These are phyloP conservation scores for Barnettozyma siamensis DNA, from an alignment of 805 yeast species.

Conservation along the genomic window DNA sequence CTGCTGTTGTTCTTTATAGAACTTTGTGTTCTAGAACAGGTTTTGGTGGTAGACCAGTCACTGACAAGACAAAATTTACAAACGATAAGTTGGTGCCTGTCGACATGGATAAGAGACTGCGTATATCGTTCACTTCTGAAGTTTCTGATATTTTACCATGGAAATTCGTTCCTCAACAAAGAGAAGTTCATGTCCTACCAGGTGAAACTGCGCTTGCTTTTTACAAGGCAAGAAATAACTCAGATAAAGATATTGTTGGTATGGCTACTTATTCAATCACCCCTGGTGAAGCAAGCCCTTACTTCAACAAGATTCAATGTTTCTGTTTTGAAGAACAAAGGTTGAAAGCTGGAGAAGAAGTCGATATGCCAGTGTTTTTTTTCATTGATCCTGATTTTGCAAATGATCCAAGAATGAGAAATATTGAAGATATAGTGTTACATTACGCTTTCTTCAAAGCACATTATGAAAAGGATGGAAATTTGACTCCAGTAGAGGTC, in stretches of 20 bases:
- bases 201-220: slow-evolving; percentile 98
- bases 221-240: slow-evolving; percentile 81
- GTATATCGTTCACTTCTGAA: slow-evolving; percentile 86
- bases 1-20: slow-evolving; percentile 89
- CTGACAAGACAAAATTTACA: slow-evolving; percentile 74
- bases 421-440: slow-evolving; percentile 81
- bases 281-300: slow-evolving; percentile 94
- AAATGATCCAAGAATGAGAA: slow-evolving; percentile 86
- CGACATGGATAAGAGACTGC: slow-evolving; percentile 72
- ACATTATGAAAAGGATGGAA: slow-evolving; percentile 37
- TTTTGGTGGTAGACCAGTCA: slow-evolving; percentile 92
- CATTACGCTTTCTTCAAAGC: slow-evolving; percentile 87
- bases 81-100: slow-evolving; percentile 86
- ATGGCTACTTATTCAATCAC: slow-evolving; percentile 98
- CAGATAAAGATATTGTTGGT: slow-evolving; percentile 89
- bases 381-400: slow-evolving; percentile 95
- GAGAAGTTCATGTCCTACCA: slow-evolving; percentile 87
- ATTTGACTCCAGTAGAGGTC: slow-evolving; percentile 27
- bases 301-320: slow-evolving; percentile 95
- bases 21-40: slow-evolving; percentile 93
- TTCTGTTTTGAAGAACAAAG: slow-evolving; percentile 97
- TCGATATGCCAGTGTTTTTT: slow-evolving; percentile 98
- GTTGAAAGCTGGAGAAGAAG: slow-evolving; percentile 91
- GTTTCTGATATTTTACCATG: slow-evolving; percentile 89
- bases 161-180: slow-evolving; percentile 91